These are phyloP conservation scores for Botrytis galanthina DNA, from an alignment of 2,329 filamentous ascomycete species.

Conservation along the genomic window DNA sequence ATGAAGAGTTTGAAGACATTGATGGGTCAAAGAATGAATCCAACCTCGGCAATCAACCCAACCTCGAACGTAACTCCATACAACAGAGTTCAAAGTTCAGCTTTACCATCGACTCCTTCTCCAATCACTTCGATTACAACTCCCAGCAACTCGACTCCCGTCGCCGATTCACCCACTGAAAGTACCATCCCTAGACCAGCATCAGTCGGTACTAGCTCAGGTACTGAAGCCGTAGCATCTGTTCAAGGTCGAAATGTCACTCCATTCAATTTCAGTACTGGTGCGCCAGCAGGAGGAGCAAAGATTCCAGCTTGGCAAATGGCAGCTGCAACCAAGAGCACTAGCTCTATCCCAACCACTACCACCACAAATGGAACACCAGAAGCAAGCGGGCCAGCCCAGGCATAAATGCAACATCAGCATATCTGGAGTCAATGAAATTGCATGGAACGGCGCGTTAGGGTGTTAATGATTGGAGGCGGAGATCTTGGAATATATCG, in stretches of 20 bases:
- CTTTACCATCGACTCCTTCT: slow-evolving; percentile 10
- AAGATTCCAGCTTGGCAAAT: slow-evolving; percentile 80
- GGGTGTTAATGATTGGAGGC: slow-evolving; percentile 12
- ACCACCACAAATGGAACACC: slow-evolving; percentile 27
- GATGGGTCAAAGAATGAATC: slow-evolving; percentile 62
- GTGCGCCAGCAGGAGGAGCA: slow-evolving; percentile 54
- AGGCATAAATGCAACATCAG: background rate
- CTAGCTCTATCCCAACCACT: slow-evolving; percentile 27
- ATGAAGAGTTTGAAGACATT: slow-evolving; percentile 90
- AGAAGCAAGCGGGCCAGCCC: slow-evolving; percentile 28
- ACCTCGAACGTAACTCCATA: slow-evolving; percentile 33
- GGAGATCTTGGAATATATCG: background rate
- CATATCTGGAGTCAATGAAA: background rate
- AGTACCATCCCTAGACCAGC: slow-evolving; percentile 34
- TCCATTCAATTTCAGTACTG: slow-evolving; percentile 52
- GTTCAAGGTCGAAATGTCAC: slow-evolving; percentile 42
- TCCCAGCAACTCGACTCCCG: slow-evolving; percentile 21
- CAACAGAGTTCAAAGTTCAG: slow-evolving; percentile 29
- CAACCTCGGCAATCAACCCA: slow-evolving; percentile 39
- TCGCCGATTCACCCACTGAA: slow-evolving; percentile 28
- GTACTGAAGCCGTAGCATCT: slow-evolving; percentile 38
- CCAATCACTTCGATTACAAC: slow-evolving; percentile 20
- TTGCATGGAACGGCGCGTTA: slow-evolving; percentile 21
- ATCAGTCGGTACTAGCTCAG: slow-evolving; percentile 37
- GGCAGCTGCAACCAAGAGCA: slow-evolving; percentile 59